Conservation (phyloP, 208 protist genomes). For the Leishmania amazonensis region DNA sequence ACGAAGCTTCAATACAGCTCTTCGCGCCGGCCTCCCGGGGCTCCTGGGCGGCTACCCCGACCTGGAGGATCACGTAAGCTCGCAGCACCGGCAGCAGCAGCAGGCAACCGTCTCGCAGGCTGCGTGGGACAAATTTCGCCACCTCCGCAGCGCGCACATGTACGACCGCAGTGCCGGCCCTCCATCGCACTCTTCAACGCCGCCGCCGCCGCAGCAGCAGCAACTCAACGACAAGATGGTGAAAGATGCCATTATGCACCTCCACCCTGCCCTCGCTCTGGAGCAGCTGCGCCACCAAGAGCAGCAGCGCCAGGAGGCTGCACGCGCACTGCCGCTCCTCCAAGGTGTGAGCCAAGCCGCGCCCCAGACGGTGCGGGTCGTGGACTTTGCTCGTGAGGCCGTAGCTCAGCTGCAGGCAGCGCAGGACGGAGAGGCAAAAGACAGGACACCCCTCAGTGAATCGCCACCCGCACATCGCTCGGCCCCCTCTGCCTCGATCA, state of each 20-base stretch:
- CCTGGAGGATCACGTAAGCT: not conserved
- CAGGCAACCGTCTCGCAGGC: conserved; percentile 21
- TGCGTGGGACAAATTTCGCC: conserved; percentile 22
- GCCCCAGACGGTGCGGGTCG: conserved; percentile 5
- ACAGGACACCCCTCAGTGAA: not conserved
- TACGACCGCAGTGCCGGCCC: not conserved
- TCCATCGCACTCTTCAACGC: not conserved
- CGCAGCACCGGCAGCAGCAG: no score
- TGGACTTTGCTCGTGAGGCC: conserved; percentile 20
- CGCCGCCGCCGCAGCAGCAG: not conserved
- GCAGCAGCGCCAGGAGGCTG: not conserved
- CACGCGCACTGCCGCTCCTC: not conserved
- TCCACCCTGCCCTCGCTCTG: conserved; percentile 38
- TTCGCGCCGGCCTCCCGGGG: conserved; percentile 12
- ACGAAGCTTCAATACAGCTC: conserved; percentile 20
- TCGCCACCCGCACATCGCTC: not conserved
- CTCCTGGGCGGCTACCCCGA: not conserved
- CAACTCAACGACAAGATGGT: not conserved
- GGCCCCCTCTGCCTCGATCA: not conserved
- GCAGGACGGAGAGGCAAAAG: not conserved
- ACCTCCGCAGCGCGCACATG: not conserved
- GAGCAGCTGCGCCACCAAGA: conserved; percentile 33
- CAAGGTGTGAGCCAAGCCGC: not conserved
- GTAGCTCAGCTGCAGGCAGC: conserved; percentile 4
- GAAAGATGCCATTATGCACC: not conserved